Evolutionary conservation across 169 alveolate species (phyloP).

Genomic region (Cryptosporidium xiaoi): DNA sequence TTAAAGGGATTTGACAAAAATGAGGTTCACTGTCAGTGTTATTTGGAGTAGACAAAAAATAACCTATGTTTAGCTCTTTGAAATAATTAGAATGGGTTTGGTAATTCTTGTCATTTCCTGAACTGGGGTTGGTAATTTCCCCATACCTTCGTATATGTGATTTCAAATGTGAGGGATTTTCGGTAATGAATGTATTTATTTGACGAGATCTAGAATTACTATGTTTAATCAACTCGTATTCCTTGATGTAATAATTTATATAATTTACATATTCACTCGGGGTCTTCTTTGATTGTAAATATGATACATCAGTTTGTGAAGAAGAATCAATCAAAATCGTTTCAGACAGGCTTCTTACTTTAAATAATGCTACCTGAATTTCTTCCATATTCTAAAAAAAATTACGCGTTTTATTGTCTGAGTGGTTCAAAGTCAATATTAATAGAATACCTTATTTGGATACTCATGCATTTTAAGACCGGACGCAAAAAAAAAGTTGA

Average conservation of each 20-base stretch:
- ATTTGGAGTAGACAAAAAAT: no score
- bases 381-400: constrained; percentile 23
- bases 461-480: no score
- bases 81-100: no score
- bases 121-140: no score
- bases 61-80: no score
- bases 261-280: constrained; percentile 48
- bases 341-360: constrained; percentile 2
- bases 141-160: no score
- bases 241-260: constrained; percentile 8
- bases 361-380: constrained; percentile 25
- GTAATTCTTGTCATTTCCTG: no score
- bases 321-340: constrained; percentile 18
- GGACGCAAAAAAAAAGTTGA: no score
- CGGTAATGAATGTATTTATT: no score
- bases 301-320: constrained; percentile 23
- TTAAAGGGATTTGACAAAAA: no score
- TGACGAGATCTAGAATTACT: neutral
- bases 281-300: neutral
- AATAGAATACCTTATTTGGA: neutral
- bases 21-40: no score
- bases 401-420: neutral
- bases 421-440: constrained; percentile 13
- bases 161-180: no score
- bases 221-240: constrained; percentile 15